A percentile compares a stretch with the other conserved stretches of the same genome.
Conservation (phyloP, 257 asterid genomes). For the Linderniella brevidens region DNA sequence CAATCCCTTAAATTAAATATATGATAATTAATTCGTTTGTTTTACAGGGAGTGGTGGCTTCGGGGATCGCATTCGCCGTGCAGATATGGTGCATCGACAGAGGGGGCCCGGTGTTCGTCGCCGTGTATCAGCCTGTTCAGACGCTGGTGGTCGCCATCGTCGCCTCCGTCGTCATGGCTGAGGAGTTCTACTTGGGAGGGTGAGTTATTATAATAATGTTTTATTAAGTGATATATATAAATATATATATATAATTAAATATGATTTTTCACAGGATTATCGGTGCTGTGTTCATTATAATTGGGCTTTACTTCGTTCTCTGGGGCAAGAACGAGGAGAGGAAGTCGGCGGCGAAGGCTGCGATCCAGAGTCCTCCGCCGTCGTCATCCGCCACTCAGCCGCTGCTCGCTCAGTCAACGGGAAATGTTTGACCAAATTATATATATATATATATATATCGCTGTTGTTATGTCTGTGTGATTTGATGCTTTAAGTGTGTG, state of each 20-base stretch:
- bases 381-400: slow-evolving; percentile 53
- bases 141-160: slow-evolving; percentile 63
- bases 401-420: slow-evolving; percentile 39
- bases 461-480: no score
- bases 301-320: slow-evolving; percentile 50
- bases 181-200: slow-evolving; percentile 71
- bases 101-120: slow-evolving; percentile 79
- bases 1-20: no score
- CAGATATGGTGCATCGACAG: slow-evolving; percentile 85
- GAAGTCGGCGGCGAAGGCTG: slow-evolving; percentile 23
- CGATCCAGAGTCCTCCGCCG: slow-evolving; percentile 21
- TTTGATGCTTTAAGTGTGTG: no score
- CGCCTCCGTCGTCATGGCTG: slow-evolving; percentile 49
- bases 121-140: slow-evolving; percentile 80
- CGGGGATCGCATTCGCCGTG: slow-evolving; percentile 78
- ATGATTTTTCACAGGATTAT: slow-evolving; percentile 25
- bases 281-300: slow-evolving; percentile 52
- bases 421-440: slow-evolving; percentile 28
- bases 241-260: no score
- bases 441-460: no score
- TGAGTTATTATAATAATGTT: neutral
- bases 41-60: slow-evolving; percentile 68
- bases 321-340: slow-evolving; percentile 67
- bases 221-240: no score
- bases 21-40: no score